A percentile compares a stretch with the other conserved stretches of the same genome.
Conservation (phyloP, 352 stramenopile species). For the Phytophthora macrochlamydospora region DNA sequence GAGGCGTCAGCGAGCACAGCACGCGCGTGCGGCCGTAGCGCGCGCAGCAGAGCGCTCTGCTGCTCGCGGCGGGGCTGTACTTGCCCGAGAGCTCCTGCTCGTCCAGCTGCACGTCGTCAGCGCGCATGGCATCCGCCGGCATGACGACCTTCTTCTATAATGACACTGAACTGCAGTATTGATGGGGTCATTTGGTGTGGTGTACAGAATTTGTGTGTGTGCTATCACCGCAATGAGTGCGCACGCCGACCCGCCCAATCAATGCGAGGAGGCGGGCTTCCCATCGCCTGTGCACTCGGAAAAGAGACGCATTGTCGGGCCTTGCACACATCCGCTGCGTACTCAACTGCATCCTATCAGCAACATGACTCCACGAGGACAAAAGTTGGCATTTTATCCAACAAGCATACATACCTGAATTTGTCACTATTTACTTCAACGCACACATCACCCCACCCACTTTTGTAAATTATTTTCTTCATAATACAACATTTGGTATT, state of each 20-base stretch:
- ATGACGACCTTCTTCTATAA: neutral
- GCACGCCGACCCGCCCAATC: neutral
- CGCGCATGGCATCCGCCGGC: neutral
- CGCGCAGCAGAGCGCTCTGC: slow-evolving; percentile 38
- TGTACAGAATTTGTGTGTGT: no score
- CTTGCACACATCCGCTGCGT: slow-evolving; percentile 11
- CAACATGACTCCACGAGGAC: neutral
- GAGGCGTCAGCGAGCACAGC: slow-evolving; percentile 50
- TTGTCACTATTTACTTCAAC: neutral
- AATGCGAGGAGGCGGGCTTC: neutral
- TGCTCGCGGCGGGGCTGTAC: slow-evolving; percentile 16
- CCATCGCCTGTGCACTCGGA: neutral
- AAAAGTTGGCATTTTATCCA: slow-evolving; percentile 5
- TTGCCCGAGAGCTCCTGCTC: slow-evolving; percentile 30
- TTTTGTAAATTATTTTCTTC: neutral
- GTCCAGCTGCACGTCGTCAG: slow-evolving; percentile 18
- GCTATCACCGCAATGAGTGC: neutral
- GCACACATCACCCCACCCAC: neutral
- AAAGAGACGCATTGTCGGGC: slow-evolving; percentile 6
- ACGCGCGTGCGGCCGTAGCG: slow-evolving; percentile 66
- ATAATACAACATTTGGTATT: no score
- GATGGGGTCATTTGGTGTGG: no score
- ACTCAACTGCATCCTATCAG: slow-evolving; percentile 34
- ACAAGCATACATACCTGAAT: neutral
- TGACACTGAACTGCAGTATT: neutral